Conservation (phyloP, 331 rosid species). For the Cydonia oblonga region DNA sequence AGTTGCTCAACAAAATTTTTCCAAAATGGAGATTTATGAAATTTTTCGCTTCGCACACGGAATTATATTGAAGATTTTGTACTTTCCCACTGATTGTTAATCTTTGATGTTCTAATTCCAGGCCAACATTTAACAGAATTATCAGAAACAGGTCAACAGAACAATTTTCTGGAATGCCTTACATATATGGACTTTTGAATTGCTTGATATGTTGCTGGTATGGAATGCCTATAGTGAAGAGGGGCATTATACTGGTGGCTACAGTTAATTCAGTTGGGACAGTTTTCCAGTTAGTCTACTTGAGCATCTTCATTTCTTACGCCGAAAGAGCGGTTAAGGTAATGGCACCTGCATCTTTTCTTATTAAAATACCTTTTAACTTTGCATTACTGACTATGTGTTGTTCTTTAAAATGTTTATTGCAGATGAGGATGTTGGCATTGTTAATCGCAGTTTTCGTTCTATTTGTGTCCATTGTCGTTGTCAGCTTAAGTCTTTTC, state of each 20-base stretch:
- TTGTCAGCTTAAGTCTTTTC: conserved; percentile 33
- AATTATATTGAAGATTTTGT: no score
- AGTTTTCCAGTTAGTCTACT: conserved; percentile 58
- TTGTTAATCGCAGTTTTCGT: conserved; percentile 39
- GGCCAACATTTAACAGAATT: conserved; percentile 78
- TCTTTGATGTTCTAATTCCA: conserved; percentile 11
- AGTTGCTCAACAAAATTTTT: conserved; percentile 16
- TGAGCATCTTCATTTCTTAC: conserved; percentile 36
- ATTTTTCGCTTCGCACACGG: background rate
- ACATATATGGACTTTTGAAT: conserved; percentile 59
- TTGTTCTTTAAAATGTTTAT: conserved; percentile 3
- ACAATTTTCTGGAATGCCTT: conserved; percentile 82
- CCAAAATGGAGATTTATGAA: background rate
- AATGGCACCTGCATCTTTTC: background rate
- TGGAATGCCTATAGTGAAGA: conserved; percentile 51
- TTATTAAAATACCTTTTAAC: background rate
- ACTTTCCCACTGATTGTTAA: background rate
- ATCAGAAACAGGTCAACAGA: conserved; percentile 69
- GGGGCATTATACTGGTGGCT: conserved; percentile 40
- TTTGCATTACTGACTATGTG: background rate
- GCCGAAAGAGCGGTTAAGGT: conserved; percentile 57
- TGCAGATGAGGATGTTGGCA: conserved; percentile 57
- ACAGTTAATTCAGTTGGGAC: conserved; percentile 77
- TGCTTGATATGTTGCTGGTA: conserved; percentile 81
- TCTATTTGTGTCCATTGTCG: conserved; percentile 30